These are phyloP conservation scores for Sextonia rubra DNA, from an alignment of 164 flowering plant species.

Conservation along the genomic window DNA sequence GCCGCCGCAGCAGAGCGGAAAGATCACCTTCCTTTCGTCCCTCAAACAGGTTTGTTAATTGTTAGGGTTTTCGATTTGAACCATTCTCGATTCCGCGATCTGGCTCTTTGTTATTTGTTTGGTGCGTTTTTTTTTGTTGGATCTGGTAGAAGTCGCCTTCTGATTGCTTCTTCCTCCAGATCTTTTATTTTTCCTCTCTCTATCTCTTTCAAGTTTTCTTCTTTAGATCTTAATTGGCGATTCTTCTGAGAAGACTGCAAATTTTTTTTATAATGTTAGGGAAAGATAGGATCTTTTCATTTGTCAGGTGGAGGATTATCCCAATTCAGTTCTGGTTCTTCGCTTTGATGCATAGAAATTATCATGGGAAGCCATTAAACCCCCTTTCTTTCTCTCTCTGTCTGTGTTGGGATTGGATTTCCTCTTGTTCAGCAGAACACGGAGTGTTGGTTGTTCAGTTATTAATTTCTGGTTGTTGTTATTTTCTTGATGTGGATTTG, in stretches of 20 bases:
- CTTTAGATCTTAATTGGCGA: too few species aligned
- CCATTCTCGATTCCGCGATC: too few species aligned
- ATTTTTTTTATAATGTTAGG: background rate
- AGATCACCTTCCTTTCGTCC: constrained; percentile 80
- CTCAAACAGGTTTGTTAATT: constrained; percentile 67
- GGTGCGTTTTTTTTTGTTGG: background rate
- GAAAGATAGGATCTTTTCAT: background rate
- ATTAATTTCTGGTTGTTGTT: background rate
- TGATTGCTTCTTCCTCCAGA: background rate
- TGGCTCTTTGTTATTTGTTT: background rate
- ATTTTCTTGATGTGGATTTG: constrained; percentile 13
- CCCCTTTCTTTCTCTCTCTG: too few species aligned
- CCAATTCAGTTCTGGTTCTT: background rate
- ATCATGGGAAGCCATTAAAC: background rate
- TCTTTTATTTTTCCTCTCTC: too few species aligned
- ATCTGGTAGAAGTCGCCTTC: background rate
- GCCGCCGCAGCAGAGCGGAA: constrained; percentile 26
- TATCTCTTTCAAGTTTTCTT: too few species aligned
- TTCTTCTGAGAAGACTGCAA: too few species aligned
- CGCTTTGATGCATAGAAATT: background rate
- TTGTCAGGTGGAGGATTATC: background rate
- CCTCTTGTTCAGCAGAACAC: too few species aligned
- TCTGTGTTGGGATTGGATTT: background rate
- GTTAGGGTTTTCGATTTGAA: background rate
- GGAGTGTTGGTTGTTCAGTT: background rate